Percentiles rank a stretch among this genome's conserved stretches.
Conservation (phyloP, 148 eudicot species). For the Pharnaceum exiguum region DNA sequence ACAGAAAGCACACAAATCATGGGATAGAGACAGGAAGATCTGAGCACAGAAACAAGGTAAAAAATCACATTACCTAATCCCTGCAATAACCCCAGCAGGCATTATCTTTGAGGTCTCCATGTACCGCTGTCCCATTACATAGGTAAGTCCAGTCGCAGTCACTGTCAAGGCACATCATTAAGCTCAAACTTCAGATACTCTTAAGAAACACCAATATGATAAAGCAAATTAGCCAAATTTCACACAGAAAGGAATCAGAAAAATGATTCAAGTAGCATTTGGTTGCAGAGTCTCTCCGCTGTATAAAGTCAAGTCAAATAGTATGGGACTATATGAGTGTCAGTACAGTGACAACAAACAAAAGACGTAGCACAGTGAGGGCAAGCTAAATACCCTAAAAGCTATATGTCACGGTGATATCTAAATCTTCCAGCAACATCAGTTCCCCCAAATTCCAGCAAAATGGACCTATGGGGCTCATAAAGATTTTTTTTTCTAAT, state of each 20-base stretch:
- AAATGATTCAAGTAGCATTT: not conserved
- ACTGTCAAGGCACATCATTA: constrained; percentile 37
- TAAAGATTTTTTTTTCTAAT: too few relatives aligned
- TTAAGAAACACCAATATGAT: not conserved
- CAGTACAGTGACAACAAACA: too few relatives aligned
- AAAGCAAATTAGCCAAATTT: not conserved
- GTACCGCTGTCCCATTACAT: constrained; percentile 85
- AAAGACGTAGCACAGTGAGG: too few relatives aligned
- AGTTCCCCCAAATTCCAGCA: too few relatives aligned
- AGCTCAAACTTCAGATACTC: constrained; percentile 13
- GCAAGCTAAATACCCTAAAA: too few relatives aligned
- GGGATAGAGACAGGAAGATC: not conserved
- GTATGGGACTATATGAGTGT: too few relatives aligned
- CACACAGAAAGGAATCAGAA: not conserved
- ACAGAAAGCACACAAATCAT: not conserved
- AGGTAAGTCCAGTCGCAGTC: constrained; percentile 68
- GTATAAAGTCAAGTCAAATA: too few relatives aligned
- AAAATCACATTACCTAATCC: constrained; percentile 57
- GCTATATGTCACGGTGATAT: too few relatives aligned
- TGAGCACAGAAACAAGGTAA: not conserved
- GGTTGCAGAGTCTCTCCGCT: too few relatives aligned
- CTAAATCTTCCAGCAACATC: too few relatives aligned
- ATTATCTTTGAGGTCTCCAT: constrained; percentile 80
- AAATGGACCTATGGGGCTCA: too few relatives aligned
- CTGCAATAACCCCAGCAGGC: constrained; percentile 95